Percentiles rank a stretch among this genome's conserved stretches.
phyloP scores from a whole-genome alignment of 177 flowering plant species.

The Vitis hybrid region DNA sequence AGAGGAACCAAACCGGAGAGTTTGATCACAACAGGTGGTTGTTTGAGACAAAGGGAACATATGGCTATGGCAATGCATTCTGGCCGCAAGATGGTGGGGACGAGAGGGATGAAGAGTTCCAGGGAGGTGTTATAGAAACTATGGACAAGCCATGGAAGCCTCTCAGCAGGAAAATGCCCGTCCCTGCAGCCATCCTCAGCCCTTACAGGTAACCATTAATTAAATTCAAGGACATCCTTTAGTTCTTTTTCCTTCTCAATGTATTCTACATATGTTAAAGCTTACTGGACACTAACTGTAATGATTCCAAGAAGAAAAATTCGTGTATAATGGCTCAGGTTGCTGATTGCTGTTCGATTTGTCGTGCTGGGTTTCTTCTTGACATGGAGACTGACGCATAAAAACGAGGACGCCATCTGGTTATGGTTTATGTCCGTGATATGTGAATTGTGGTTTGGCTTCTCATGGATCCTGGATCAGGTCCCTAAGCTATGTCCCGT shows the following conservation, averaged over 20 bases:
- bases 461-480: slow-evolving; percentile 96
- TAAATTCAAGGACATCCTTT: too few relatives aligned
- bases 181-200: slow-evolving; percentile 72
- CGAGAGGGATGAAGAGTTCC: slow-evolving; percentile 37
- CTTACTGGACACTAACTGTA: too few relatives aligned
- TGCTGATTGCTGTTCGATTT: slow-evolving; percentile 60
- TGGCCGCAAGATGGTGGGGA: slow-evolving; percentile 53
- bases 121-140: slow-evolving; percentile 23
- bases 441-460: slow-evolving; percentile 94
- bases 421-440: slow-evolving; percentile 85
- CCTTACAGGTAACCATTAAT: slow-evolving; percentile 70
- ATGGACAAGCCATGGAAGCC: slow-evolving; percentile 86
- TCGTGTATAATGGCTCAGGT: slow-evolving; percentile 33
- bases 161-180: slow-evolving; percentile 61
- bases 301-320: too few relatives aligned
- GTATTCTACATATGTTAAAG: too few relatives aligned
- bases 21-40: slow-evolving; percentile 91
- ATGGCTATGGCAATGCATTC: slow-evolving; percentile 90
- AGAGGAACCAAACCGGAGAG: slow-evolving; percentile 83
- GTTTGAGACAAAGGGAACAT: slow-evolving; percentile 90
- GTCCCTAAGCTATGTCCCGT: slow-evolving; percentile 83
- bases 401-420: slow-evolving; percentile 81
- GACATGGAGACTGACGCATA: slow-evolving; percentile 69
- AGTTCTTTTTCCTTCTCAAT: too few relatives aligned
- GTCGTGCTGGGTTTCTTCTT: slow-evolving; percentile 62